Conservation (phyloP, 2,329 filamentous ascomycete genomes). For the Lasiodiplodia gonubiensis region DNA sequence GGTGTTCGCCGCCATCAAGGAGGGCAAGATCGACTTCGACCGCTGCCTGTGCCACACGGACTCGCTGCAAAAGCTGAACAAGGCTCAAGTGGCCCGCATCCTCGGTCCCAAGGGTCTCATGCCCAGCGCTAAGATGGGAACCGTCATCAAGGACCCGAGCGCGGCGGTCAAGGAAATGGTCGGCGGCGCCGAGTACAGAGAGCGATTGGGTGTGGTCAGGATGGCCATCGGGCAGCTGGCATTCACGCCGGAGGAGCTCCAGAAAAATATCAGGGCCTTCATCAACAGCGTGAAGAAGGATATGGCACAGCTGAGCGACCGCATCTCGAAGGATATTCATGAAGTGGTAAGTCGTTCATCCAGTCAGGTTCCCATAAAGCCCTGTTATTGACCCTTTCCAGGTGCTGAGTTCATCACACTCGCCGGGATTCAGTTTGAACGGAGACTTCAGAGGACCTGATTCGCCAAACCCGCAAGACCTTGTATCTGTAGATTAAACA, state of each 20-base stretch:
- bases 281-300: conserved; percentile 80
- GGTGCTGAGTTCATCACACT: conserved; percentile 85
- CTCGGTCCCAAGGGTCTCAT: conserved; percentile 90
- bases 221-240: conserved; percentile 90
- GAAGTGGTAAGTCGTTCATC: conserved; percentile 62
- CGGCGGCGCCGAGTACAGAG: conserved; percentile 84
- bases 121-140: conserved; percentile 87
- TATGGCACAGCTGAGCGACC: conserved; percentile 68
- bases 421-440: conserved; percentile 84
- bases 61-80: conserved; percentile 77
- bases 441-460: conserved; percentile 70
- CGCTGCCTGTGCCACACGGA: conserved; percentile 83
- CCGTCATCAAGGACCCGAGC: conserved; percentile 81
- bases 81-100: conserved; percentile 78
- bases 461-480: conserved; percentile 44
- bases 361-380: conserved; percentile 48
- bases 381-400: conserved; percentile 34
- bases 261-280: conserved; percentile 80
- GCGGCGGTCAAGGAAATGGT: conserved; percentile 79
- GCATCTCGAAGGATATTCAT: conserved; percentile 73
- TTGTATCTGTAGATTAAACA: conserved; percentile 31
- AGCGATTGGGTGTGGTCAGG: conserved; percentile 81
- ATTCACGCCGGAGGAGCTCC: conserved; percentile 85
- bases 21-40: conserved; percentile 84
- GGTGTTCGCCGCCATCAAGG: conserved; percentile 78